Evolutionary conservation across 1,139 yeast genomes (phyloP), one percentile per base, ranked within the genome.

Genomic region (Yamadazyma kanchanaburiensis): DNA sequence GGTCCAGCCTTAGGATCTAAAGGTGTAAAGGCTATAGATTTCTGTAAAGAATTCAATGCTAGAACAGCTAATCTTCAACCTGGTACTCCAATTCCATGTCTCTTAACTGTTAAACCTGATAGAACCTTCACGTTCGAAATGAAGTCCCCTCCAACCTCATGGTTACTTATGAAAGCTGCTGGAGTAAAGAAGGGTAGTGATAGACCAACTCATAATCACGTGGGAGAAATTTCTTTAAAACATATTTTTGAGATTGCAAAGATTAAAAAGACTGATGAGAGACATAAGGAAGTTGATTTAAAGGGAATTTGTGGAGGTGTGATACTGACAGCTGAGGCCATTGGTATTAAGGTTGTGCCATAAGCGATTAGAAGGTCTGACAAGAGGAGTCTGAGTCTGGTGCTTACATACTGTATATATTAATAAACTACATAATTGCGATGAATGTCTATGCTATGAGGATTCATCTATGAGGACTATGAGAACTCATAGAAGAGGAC

Each of bases 1-100:
- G 98, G 99, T 43, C 99, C 99, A 22, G 98, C 98, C 0, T 69
- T 91, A 34, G 99, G 98, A 43, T 91, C 98, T 37, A 89, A 91
- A 57, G 99, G 98, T 66, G 95, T 91, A 34, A 94, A 94, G 58
- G 97, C 98, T 41, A 94, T 91, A 50, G 98, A 94, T 58, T 91
- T 91, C 53, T 91, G 98, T 67, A 94, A 91, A 60, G 97, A 91
- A 58, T 94, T 94, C 68, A 91, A 94, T 56, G 98, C 98, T 25
- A 79, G 96, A 59, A 88, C 97, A 10, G 95, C 96, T 11, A 79
- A 80, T 46, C 80, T 74, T 51, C 74, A 74, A 35, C 88, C 94
- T 14, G 96, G 95, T 26, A 77, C 77, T 2, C 98, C 98, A 10
- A 74, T 91, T 27, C 98, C 98, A 1, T 91, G 87, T 25, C 61